These are phyloP conservation scores for Ogataea degrootiae DNA, from an alignment of 805 yeast genomes.

Conservation along the genomic window DNA sequence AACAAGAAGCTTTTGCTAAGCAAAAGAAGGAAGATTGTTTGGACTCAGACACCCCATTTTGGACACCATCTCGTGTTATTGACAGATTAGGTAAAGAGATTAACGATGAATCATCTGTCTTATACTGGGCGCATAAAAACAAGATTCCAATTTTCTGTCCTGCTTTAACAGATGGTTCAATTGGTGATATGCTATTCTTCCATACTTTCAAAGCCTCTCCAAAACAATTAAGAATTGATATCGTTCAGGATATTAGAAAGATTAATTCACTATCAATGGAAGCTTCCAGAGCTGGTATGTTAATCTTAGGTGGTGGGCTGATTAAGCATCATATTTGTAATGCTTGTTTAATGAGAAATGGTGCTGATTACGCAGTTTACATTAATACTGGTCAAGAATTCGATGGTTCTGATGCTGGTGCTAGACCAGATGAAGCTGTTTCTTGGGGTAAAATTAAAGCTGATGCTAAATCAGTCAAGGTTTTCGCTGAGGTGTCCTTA, in stretches of 20 bases:
- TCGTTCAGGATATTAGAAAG: constrained; percentile 88
- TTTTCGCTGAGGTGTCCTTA: constrained; percentile 90
- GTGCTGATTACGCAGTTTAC: constrained; percentile 96
- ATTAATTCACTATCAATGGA: constrained; percentile 94
- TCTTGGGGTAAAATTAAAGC: constrained; percentile 99
- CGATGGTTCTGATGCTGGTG: constrained; percentile 99
- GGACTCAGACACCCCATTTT: constrained; percentile 66
- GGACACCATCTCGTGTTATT: constrained; percentile 94
- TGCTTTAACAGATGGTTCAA: constrained; percentile 94
- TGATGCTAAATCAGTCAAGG: constrained; percentile 86
- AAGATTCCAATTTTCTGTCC: constrained; percentile 96
- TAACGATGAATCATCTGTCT: constrained; percentile 85
- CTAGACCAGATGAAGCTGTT: constrained; percentile 97
- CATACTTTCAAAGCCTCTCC: constrained; percentile 96
- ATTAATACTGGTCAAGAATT: constrained; percentile 98
- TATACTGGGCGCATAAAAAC: constrained; percentile 98
- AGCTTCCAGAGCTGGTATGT: constrained; percentile 92
- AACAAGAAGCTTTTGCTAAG: constrained; percentile 68
- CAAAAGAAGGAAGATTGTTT: constrained; percentile 49
- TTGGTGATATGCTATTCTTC: constrained; percentile 98
- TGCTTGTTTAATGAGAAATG: constrained; percentile 98
- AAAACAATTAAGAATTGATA: constrained; percentile 80
- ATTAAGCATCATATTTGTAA: constrained; percentile 96
- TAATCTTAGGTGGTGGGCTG: constrained; percentile 93
- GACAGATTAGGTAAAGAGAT: constrained; percentile 94